These are phyloP conservation scores for Phytophthora sp. DNA, from an alignment of 352 stramenopile species.

Conservation along the genomic window DNA sequence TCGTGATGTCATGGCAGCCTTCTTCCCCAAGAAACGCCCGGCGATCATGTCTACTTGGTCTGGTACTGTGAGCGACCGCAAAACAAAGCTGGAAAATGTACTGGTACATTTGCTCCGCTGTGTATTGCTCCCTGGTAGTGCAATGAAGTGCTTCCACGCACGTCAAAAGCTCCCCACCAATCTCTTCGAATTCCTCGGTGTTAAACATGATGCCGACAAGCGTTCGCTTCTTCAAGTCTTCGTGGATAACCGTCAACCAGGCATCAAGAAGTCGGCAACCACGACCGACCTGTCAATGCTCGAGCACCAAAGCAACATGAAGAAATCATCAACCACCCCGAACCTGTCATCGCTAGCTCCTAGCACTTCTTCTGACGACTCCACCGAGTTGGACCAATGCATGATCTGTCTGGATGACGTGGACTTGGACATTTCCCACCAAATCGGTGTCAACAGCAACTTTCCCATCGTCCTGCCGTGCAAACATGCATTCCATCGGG, in stretches of 20 bases:
- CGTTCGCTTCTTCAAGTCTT: slow-evolving; percentile 74
- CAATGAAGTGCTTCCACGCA: slow-evolving; percentile 72
- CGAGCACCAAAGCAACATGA: slow-evolving; percentile 34
- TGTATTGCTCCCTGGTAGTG: slow-evolving; percentile 64
- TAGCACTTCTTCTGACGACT: slow-evolving; percentile 10
- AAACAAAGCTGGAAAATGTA: slow-evolving; percentile 67
- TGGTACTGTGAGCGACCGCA: slow-evolving; percentile 46
- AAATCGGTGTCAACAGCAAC: slow-evolving; percentile 25
- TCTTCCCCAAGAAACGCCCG: slow-evolving; percentile 68
- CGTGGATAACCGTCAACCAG: slow-evolving; percentile 55
- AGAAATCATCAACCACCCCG: slow-evolving; percentile 37
- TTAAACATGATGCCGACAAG: slow-evolving; percentile 55
- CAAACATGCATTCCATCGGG: slow-evolving; percentile 69
- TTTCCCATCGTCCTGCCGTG: slow-evolving; percentile 60
- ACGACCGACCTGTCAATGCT: slow-evolving; percentile 37
- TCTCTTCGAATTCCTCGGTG: slow-evolving; percentile 67
- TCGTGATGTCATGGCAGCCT: slow-evolving; percentile 62
- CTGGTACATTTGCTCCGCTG: slow-evolving; percentile 67
- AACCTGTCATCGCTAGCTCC: slow-evolving; percentile 35
- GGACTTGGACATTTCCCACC: slow-evolving; percentile 22
- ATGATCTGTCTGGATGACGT: slow-evolving; percentile 63
- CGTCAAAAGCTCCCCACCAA: slow-evolving; percentile 52
- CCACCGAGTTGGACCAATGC: slow-evolving; percentile 38
- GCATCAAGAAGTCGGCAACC: slow-evolving; percentile 42
- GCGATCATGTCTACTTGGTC: slow-evolving; percentile 50